phyloP scores from a whole-genome alignment of 2,329 filamentous ascomycete species.

The Metarhizium sp. region DNA sequence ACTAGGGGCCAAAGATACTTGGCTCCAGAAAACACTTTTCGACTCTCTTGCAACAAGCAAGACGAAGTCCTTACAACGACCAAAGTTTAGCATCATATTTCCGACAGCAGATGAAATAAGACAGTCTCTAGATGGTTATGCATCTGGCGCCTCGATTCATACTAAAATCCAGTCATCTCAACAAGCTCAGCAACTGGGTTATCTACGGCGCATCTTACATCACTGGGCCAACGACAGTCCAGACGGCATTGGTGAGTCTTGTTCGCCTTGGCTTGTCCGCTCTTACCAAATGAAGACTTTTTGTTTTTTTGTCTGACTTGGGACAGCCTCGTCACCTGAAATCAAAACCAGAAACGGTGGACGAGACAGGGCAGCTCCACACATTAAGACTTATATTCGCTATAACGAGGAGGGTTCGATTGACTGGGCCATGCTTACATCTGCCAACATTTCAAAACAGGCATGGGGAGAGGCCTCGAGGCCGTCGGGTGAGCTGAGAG shows the following conservation, averaged over 20 bases:
- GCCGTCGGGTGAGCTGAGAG: slow-evolving; percentile 50
- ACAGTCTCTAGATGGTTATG: slow-evolving; percentile 66
- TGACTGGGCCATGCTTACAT: slow-evolving; percentile 80
- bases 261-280: not conserved
- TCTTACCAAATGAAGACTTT: not conserved
- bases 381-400: slow-evolving; percentile 83
- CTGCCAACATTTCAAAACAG: slow-evolving; percentile 85
- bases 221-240: slow-evolving; percentile 63
- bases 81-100: slow-evolving; percentile 64
- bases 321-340: slow-evolving; percentile 17
- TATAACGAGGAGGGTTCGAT: slow-evolving; percentile 44
- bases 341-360: slow-evolving; percentile 38
- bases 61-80: slow-evolving; percentile 18
- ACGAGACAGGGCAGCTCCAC: slow-evolving; percentile 64
- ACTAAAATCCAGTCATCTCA: slow-evolving; percentile 62
- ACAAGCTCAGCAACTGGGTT: slow-evolving; percentile 65
- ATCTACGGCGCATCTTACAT: slow-evolving; percentile 59
- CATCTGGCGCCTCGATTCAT: slow-evolving; percentile 71
- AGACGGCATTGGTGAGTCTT: slow-evolving; percentile 17
- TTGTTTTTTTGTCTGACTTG: not conserved
- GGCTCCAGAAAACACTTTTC: slow-evolving; percentile 61
- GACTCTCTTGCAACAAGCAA: slow-evolving; percentile 30
- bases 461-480: slow-evolving; percentile 68
- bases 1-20: slow-evolving; percentile 58
- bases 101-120: slow-evolving; percentile 74